Evolutionary conservation across 2,329 filamentous ascomycete species (phyloP).

Genomic region (Paracoccidioides lutzii): DNA sequence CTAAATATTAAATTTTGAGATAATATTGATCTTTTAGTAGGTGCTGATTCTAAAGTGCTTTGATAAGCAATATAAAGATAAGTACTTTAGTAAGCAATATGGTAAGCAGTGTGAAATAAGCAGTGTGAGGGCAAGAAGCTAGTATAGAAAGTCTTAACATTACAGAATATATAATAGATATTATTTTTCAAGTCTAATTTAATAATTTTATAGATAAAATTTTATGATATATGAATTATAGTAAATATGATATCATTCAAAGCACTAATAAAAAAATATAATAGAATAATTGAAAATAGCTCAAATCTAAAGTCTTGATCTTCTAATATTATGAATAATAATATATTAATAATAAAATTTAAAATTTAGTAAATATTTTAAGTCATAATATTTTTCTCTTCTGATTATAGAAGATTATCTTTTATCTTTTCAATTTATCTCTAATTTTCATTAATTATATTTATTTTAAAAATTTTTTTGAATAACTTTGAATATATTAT

Average conservation of each 20-base stretch:
- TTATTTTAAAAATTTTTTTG: not conserved
- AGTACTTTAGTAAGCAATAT: too few species aligned
- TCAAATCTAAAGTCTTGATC: not conserved
- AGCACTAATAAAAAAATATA: too few species aligned
- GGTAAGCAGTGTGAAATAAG: too few species aligned
- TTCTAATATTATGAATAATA: not conserved
- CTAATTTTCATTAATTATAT: not conserved
- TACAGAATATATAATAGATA: not conserved
- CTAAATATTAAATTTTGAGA: too few species aligned
- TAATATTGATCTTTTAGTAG: too few species aligned
- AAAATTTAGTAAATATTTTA: not conserved
- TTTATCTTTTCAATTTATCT: not conserved
- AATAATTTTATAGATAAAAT: not conserved
- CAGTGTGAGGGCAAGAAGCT: too few species aligned
- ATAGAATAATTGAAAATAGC: too few species aligned
- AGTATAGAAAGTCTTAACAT: too few species aligned
- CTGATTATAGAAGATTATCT: not conserved
- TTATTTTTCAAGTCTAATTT: not conserved
- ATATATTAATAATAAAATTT: not conserved
- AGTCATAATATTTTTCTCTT: not conserved
- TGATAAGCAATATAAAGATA: too few species aligned
- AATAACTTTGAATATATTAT: not conserved
- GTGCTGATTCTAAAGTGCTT: too few species aligned
- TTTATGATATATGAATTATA: too few species aligned
- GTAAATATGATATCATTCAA: too few species aligned